phyloP scores from a whole-genome alignment of 345 rosid genomes.

The Geranium brycei region DNA sequence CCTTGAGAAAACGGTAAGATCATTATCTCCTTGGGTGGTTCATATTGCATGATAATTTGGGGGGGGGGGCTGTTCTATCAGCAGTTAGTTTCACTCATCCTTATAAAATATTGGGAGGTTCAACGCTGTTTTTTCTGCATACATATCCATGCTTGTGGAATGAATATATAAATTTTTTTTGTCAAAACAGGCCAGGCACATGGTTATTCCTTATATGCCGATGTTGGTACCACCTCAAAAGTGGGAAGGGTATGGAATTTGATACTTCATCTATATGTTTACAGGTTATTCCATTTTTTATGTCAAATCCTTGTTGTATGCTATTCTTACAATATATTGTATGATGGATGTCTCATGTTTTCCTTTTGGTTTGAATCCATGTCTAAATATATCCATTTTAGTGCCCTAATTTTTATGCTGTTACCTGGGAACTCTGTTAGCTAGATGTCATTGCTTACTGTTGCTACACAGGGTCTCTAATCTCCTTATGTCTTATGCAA shows the following conservation, averaged over 20 bases:
- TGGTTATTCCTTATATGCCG: constrained; percentile 98
- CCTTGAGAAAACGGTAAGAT: constrained; percentile 82
- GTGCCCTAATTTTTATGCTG: not conserved
- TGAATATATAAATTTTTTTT: constrained; percentile 2
- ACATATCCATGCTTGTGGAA: no score
- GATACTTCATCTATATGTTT: constrained; percentile 9
- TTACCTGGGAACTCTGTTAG: not conserved
- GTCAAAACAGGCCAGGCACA: constrained; percentile 73
- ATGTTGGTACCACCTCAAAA: constrained; percentile 86
- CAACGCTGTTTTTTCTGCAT: not conserved
- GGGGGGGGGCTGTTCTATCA: not conserved
- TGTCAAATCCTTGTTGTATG: not conserved
- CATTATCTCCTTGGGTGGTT: constrained; percentile 1
- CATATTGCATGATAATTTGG: not conserved
- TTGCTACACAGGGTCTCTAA: not conserved
- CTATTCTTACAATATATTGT: not conserved
- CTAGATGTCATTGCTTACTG: not conserved
- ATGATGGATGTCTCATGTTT: not conserved
- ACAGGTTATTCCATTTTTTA: not conserved
- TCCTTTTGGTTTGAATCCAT: not conserved
- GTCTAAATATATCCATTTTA: not conserved
- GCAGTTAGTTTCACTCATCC: not conserved
- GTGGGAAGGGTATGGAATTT: constrained; percentile 79
- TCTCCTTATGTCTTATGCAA: constrained; percentile 12
- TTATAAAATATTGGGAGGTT: not conserved